phyloP scores from a whole-genome alignment of 139 green algal species.

The Protoeuglena noctilucae region DNA sequence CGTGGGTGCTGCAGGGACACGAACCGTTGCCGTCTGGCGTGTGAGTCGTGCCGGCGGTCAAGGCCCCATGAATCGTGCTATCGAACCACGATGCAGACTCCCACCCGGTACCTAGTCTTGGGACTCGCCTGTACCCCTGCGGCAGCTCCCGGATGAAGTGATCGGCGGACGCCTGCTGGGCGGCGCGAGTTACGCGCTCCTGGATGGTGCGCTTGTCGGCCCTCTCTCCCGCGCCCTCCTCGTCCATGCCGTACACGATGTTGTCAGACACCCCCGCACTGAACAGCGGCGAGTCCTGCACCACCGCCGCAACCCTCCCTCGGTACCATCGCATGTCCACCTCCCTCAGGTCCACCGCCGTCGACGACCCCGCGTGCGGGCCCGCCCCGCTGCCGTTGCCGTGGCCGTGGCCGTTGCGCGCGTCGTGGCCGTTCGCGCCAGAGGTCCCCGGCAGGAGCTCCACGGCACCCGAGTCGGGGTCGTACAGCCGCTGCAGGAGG shows the following conservation, averaged over 20 bases:
- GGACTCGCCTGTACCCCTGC: conserved; percentile 17
- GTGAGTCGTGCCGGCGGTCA: not conserved
- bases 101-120: not conserved
- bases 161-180: conserved; percentile 48
- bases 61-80: not conserved
- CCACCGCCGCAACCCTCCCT: not conserved
- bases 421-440: too few species aligned
- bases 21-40: not conserved
- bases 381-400: not conserved
- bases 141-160: conserved; percentile 60
- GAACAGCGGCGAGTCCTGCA: conserved; percentile 1
- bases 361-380: too few species aligned
- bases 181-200: conserved; percentile 44
- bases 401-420: not conserved
- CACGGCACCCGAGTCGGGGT: too few species aligned
- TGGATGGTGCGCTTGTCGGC: conserved; percentile 4
- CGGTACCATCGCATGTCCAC: not conserved
- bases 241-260: not conserved
- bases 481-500: conserved; percentile 60
- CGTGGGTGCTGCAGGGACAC: conserved; percentile 37
- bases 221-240: not conserved
- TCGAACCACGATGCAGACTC: not conserved
- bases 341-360: not conserved
- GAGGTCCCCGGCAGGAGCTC: too few species aligned
- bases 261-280: not conserved